Base-by-base conservation (phyloP, 1,139 yeast genomes). In the Saccharomycopsis hybrid region DNA sequence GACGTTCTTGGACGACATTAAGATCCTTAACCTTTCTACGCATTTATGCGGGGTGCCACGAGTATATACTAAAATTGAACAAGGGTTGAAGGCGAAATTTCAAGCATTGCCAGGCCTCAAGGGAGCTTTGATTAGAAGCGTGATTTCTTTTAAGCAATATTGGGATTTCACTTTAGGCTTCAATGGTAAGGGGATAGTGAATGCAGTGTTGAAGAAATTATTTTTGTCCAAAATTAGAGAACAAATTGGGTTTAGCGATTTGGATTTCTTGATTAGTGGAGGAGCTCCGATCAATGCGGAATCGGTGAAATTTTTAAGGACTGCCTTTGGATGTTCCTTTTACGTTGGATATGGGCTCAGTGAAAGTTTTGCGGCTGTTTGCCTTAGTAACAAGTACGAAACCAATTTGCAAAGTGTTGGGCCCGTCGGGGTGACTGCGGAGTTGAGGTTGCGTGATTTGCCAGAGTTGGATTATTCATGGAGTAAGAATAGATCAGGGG, bases 281-380 rank as follows among this genome's bases (percentile, higher is more conserved):
- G 74, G 78, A 25, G 80, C 82, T 11, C 82, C 82, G 41, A 68
- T 76, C 50, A 60, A 76, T 47, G 70, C 72, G 24, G 68, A 69
- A 41, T 71, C 80, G 3, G 67, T 77, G 44, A 57, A 58, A 41
- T 77, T 74, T 57, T 60, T 77, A 55, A 73, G 72, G 58, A 71
- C 77, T 3, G 68, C 73, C 7, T 69, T 77, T 50, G 69, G 69
- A 54, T 60, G 73, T 54, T 78, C 78, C 2, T 61, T 77, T 51
- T 58, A 64, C 41, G 80, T 75, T 61, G 82, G 81, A 36, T 77
- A 77, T 59, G 82, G 82, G 3, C 67, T 74, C 44, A 73, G 78
- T 28, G 82, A 77, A 60, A 65, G 76, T 2, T 47, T 44, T 48
- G 55, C 54, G 8, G 56, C 52, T 8, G 31, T 51, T 24, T 13